Evolutionary conservation across 2,329 filamentous ascomycete species (phyloP).

Genomic region (Chrysosphaeria jannelii): DNA sequence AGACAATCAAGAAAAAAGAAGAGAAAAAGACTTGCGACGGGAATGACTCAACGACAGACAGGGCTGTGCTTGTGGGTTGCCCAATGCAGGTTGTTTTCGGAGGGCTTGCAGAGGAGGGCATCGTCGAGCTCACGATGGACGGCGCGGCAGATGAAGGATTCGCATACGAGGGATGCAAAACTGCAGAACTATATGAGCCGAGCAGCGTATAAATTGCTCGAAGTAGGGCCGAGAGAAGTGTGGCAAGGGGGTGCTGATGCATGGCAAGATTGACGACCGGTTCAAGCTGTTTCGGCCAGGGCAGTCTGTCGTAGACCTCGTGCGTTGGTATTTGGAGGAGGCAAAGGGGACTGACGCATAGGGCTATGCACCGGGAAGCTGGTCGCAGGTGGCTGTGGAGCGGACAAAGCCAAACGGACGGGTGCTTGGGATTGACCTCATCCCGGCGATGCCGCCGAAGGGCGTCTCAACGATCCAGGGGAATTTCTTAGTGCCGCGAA

Average conservation of each 20-base stretch:
- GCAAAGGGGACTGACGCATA: slow-evolving; percentile 7
- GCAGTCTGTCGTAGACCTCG: slow-evolving; percentile 73
- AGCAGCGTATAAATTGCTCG: slow-evolving; percentile 75
- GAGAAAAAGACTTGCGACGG: no score
- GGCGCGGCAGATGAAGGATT: slow-evolving; percentile 42
- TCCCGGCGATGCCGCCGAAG: slow-evolving; percentile 67
- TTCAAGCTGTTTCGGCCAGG: slow-evolving; percentile 50
- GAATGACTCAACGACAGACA: no score
- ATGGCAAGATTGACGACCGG: slow-evolving; percentile 45
- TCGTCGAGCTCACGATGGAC: slow-evolving; percentile 57
- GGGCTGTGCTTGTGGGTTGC: no score
- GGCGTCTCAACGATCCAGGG: slow-evolving; percentile 91
- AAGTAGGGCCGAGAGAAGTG: slow-evolving; percentile 20
- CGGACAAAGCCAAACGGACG: slow-evolving; percentile 46
- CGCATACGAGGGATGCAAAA: slow-evolving; percentile 42
- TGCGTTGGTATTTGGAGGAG: slow-evolving; percentile 13
- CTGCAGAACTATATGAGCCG: slow-evolving; percentile 62
- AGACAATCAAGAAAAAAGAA: no score
- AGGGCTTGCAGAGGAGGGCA: not conserved
- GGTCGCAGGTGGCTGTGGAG: slow-evolving; percentile 57
- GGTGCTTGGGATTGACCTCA: slow-evolving; percentile 76
- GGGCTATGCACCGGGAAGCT: slow-evolving; percentile 50
- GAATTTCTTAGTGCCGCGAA: slow-evolving; percentile 48
- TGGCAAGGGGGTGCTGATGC: not conserved
- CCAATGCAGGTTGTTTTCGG: no score